Evolutionary conservation across 1,139 yeast species (phyloP), one percentile per base, ranked within the genome.

Genomic region (Candida frijolesensis): DNA sequence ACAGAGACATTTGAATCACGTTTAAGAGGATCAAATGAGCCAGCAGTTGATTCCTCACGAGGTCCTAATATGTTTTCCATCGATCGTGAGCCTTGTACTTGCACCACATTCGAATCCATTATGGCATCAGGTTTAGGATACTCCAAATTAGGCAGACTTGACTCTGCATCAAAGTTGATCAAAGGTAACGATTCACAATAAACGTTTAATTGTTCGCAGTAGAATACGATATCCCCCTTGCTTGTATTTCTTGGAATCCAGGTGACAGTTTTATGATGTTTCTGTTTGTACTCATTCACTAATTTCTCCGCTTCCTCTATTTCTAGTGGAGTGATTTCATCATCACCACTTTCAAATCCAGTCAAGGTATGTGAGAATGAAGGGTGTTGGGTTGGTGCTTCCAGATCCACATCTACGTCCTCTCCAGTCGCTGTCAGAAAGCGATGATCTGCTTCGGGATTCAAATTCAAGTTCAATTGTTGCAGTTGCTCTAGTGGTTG

Each of bases 161-260:
- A 49, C 27, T 61, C 64, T 3, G 58, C 55, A 5, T 62, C 56
- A 51, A 67, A 63, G 1, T 60, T 56, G 3, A 65, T 53, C 51
- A 81, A 65, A 0, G 92, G 91, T 37, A 83, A 59, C 8, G 80
- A 76, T 42, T 75, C 75, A 56, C 89, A 82, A 57, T 79, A 82
- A 1, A 85, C 69, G 56, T 84, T 79, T 47, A 86, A 66, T 41
- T 83, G 82, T 43, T 82, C 79, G 57, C 84, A 83, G 63, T 80
- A 84, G 63, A 76, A 87, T 2, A 84, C 67, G 25, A 84, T 66
- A 48, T 79, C 79, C n/a, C 84, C 87, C 48, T 74, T 77, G 9
- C 74, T 69, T 2, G 87, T 78, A n/a, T 78, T 69, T 47, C 79
- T 76, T 0, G 90, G 87, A 0, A 84, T 65, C 91, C 80, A 76